A percentile compares a stretch with the other conserved stretches of the same genome.
phyloP scores from a whole-genome alignment of 495 filamentous ascomycete species.

The Aspergillus coremiiformis region DNA sequence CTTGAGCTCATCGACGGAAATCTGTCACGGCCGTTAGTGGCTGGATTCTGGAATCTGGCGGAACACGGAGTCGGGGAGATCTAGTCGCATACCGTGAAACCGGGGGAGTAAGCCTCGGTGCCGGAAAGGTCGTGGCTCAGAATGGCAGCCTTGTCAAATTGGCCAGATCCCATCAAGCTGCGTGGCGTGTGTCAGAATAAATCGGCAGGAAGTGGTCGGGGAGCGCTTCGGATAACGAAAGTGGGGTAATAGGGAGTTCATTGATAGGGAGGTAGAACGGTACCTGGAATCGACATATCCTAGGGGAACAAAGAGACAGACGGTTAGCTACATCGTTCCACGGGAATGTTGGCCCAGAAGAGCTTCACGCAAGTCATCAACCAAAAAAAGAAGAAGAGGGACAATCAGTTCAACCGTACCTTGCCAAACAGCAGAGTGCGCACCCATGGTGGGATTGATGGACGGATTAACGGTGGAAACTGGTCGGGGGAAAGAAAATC shows the following conservation, averaged over 20 bases:
- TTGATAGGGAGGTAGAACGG: conserved; percentile 13
- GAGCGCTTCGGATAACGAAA: conserved; percentile 1
- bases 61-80: conserved; percentile 1
- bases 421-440: conserved; percentile 48
- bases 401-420: conserved; percentile 35
- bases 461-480: conserved; percentile 11
- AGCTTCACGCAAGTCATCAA: too few relatives aligned
- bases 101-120: conserved; percentile 66
- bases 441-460: conserved; percentile 31
- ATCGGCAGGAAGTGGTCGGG: conserved; percentile 2
- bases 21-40: conserved; percentile 18
- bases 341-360: not conserved
- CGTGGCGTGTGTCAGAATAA: conserved; percentile 12
- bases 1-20: conserved; percentile 35
- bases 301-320: conserved; percentile 21
- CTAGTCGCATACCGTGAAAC: conserved; percentile 57
- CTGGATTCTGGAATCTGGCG: not conserved
- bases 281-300: conserved; percentile 66
- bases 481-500: conserved; percentile 4
- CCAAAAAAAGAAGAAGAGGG: not conserved
- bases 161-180: conserved; percentile 75
- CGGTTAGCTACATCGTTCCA: conserved; percentile 13
- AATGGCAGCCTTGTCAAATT: conserved; percentile 84
- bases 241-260: conserved; percentile 8
- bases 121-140: conserved; percentile 73